A percentile compares a stretch with the other conserved stretches of the same genome.
These are phyloP conservation scores for Pythium folliculosum DNA, from an alignment of 352 stramenopile species.

Conservation along the genomic window DNA sequence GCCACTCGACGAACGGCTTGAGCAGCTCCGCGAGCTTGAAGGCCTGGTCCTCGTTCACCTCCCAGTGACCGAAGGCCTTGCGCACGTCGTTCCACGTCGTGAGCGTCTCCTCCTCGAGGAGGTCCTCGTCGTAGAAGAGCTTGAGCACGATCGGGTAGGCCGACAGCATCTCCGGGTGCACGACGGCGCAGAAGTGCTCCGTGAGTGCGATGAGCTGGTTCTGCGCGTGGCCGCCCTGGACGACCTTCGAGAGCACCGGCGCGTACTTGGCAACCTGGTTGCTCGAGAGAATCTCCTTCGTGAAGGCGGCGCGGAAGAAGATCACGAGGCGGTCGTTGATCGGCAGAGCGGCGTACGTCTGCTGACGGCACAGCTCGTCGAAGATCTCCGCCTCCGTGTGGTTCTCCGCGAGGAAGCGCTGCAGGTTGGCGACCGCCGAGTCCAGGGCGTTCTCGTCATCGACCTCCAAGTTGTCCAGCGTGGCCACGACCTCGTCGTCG, in stretches of 20 bases:
- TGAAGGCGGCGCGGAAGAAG: constrained; percentile 90
- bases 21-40: constrained; percentile 85
- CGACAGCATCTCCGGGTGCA: constrained; percentile 71
- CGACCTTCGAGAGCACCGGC: constrained; percentile 82
- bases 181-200: constrained; percentile 91
- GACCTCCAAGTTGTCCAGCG: constrained; percentile 80
- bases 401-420: constrained; percentile 52
- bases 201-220: constrained; percentile 92
- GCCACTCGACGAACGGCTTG: constrained; percentile 96
- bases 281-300: constrained; percentile 88
- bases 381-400: constrained; percentile 69
- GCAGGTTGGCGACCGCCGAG: constrained; percentile 64
- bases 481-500: constrained; percentile 63
- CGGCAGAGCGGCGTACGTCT: constrained; percentile 91
- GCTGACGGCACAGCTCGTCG: constrained; percentile 92
- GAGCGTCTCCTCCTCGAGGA: constrained; percentile 95
- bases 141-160: constrained; percentile 96
- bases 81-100: constrained; percentile 90
- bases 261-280: constrained; percentile 91
- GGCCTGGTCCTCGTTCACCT: constrained; percentile 87
- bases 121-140: constrained; percentile 96
- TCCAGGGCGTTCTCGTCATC: constrained; percentile 85
- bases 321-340: constrained; percentile 94
- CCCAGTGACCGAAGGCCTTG: constrained; percentile 87
- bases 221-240: constrained; percentile 88